These are phyloP conservation scores for barley (Hordeum vulgare) DNA, from an alignment of 176 grass and related monocot species.

Conservation along the genomic window DNA sequence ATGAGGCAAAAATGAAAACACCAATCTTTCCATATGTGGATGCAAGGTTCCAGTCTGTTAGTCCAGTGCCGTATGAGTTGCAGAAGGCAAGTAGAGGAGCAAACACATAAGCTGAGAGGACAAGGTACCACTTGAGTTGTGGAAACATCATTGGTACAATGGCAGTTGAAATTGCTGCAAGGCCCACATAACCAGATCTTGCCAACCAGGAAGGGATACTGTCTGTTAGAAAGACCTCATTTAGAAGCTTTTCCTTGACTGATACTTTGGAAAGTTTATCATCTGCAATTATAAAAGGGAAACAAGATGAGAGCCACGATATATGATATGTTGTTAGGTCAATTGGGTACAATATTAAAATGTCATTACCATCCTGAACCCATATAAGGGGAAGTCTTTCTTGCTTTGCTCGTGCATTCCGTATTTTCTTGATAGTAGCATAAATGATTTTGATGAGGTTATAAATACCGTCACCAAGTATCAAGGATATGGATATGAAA, in stretches of 20 bases:
- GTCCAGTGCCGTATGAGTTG: conserved; percentile 78
- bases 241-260: conserved; percentile 39
- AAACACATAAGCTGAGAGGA: conserved; percentile 52
- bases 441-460: conserved; percentile 66
- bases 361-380: not conserved
- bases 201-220: conserved; percentile 53
- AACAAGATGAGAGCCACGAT: not conserved
- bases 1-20: conserved; percentile 66
- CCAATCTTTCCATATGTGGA: conserved; percentile 86
- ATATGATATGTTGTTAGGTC: not conserved
- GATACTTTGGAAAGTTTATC: conserved; percentile 44
- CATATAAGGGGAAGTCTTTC: conserved; percentile 31
- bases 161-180: conserved; percentile 50
- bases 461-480: conserved; percentile 63
- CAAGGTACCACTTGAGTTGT: conserved; percentile 78
- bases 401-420: conserved; percentile 42
- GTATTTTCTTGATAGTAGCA: conserved; percentile 51
- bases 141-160: conserved; percentile 62
- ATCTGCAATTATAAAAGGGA: conserved; percentile 50
- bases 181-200: conserved; percentile 28
- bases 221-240: conserved; percentile 54
- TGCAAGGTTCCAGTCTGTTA: conserved; percentile 84
- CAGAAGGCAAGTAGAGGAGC: conserved; percentile 83
- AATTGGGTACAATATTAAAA: not conserved
- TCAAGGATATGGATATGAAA: conserved; percentile 69